phyloP scores from a whole-genome alignment of 495 filamentous ascomycete genomes.

The Penicillium psychrofluorescens region DNA sequence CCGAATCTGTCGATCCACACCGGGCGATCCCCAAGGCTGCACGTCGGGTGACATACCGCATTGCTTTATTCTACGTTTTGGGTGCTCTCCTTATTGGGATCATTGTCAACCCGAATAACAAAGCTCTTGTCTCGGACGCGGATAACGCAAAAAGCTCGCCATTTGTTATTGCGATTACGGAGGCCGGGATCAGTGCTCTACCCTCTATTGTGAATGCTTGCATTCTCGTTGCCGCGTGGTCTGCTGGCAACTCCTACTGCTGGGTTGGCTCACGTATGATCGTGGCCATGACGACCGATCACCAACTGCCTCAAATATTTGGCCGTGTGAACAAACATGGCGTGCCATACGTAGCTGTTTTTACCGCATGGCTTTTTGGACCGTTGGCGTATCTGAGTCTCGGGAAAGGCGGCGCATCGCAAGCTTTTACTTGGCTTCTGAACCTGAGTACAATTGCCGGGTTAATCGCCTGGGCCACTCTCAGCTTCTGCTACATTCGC shows the following conservation, averaged over 20 bases:
- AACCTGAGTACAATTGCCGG: slow-evolving; percentile 51
- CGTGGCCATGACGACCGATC: slow-evolving; percentile 28
- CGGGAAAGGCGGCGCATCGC: slow-evolving; percentile 28
- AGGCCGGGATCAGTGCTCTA: slow-evolving; percentile 59
- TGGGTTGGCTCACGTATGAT: slow-evolving; percentile 34
- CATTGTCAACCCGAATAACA: slow-evolving; percentile 38
- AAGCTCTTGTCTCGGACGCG: slow-evolving; percentile 44
- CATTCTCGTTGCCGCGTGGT: slow-evolving; percentile 59
- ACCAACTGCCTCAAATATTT: slow-evolving; percentile 27
- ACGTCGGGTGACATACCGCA: slow-evolving; percentile 80
- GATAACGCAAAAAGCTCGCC: slow-evolving; percentile 40
- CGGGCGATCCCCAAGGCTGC: slow-evolving; percentile 71
- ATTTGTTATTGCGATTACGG: slow-evolving; percentile 52
- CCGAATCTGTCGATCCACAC: slow-evolving; percentile 73
- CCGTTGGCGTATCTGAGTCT: slow-evolving; percentile 32
- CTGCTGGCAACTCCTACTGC: slow-evolving; percentile 54
- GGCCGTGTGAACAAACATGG: slow-evolving; percentile 24
- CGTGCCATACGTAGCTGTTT: slow-evolving; percentile 29
- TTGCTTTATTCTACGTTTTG: slow-evolving; percentile 71
- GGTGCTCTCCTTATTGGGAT: slow-evolving; percentile 51
- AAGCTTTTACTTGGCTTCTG: slow-evolving; percentile 54
- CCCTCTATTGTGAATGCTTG: slow-evolving; percentile 72
- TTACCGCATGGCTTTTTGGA: slow-evolving; percentile 24
- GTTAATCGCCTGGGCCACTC: slow-evolving; percentile 55
- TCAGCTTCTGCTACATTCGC: slow-evolving; percentile 54